Evolutionary conservation across 1,284 basidiomycete genomes (phyloP).

Genomic region (Papiliotrema fonsecae): DNA sequence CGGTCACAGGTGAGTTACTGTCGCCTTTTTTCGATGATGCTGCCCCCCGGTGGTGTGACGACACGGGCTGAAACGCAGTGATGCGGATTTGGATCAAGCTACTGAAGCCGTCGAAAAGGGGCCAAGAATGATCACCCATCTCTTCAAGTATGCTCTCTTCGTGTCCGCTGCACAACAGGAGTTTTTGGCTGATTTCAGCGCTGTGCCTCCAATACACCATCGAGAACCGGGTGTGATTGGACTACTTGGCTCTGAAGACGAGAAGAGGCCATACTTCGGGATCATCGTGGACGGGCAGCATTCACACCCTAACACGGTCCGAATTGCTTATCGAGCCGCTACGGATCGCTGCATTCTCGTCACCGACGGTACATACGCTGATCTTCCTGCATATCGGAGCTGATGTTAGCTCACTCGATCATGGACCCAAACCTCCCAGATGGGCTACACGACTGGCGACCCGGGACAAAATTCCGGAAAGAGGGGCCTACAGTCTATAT

Average conservation of each 20-base stretch:
- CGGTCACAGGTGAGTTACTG: constrained; percentile 65
- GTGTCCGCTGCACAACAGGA: background rate
- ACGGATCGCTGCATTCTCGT: constrained; percentile 81
- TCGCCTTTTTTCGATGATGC: too few relatives aligned
- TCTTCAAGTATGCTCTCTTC: constrained; percentile 65
- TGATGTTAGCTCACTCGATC: constrained; percentile 53
- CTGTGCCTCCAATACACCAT: constrained; percentile 40
- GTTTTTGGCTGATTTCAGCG: constrained; percentile 15
- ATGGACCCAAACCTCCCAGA: constrained; percentile 78
- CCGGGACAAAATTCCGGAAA: constrained; percentile 66
- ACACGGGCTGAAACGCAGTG: constrained; percentile 10
- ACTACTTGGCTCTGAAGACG: constrained; percentile 68
- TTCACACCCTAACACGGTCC: constrained; percentile 81
- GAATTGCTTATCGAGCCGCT: constrained; percentile 74
- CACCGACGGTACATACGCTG: constrained; percentile 63
- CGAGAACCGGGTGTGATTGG: constrained; percentile 64
- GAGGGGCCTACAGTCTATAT: constrained; percentile 74
- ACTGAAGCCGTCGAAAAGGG: constrained; percentile 36
- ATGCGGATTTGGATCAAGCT: constrained; percentile 36
- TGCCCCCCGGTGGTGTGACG: background rate
- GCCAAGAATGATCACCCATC: constrained; percentile 79
- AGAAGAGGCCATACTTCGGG: constrained; percentile 74
- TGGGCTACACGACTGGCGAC: constrained; percentile 78
- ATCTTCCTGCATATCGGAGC: background rate
- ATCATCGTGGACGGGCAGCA: constrained; percentile 88